phyloP scores from a whole-genome alignment of 352 stramenopile species.

The Pythium oligandrum region DNA sequence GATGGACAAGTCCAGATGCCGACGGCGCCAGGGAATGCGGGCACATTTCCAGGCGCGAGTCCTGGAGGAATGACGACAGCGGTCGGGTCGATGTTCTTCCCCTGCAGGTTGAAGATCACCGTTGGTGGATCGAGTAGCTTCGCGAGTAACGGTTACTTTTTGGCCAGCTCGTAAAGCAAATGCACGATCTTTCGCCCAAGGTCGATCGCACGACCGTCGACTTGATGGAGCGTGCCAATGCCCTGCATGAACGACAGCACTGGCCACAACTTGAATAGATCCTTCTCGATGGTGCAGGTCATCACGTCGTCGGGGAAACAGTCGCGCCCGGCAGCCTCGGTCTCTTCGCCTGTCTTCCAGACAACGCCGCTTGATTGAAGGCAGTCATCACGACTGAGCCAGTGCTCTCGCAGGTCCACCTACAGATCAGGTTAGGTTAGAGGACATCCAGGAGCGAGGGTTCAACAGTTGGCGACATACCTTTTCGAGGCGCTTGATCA shows the following conservation, averaged over 20 bases:
- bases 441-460: conserved; percentile 11
- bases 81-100: conserved; percentile 18
- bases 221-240: conserved; percentile 27
- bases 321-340: conserved; percentile 22
- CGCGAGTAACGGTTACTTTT: conserved; percentile 20
- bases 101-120: conserved; percentile 28
- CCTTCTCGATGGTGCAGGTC: conserved; percentile 22
- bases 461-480: conserved; percentile 11
- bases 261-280: conserved; percentile 28
- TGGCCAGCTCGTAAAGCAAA: conserved; percentile 21
- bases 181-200: conserved; percentile 25
- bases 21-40: conserved; percentile 24
- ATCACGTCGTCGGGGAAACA: conserved; percentile 25
- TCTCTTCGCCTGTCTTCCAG: conserved; percentile 26
- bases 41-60: conserved; percentile 23
- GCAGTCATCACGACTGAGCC: conserved; percentile 29
- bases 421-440: conserved; percentile 14
- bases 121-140: conserved; percentile 28
- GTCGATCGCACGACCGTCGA: conserved; percentile 23
- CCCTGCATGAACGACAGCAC: conserved; percentile 26
- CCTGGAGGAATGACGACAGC: conserved; percentile 22
- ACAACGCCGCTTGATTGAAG: conserved; percentile 24
- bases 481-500: conserved; percentile 25
- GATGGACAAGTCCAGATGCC: conserved; percentile 28
- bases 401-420: conserved; percentile 21